Base-by-base conservation (phyloP, 106 monocot species). In the Gastrodia elata region DNA sequence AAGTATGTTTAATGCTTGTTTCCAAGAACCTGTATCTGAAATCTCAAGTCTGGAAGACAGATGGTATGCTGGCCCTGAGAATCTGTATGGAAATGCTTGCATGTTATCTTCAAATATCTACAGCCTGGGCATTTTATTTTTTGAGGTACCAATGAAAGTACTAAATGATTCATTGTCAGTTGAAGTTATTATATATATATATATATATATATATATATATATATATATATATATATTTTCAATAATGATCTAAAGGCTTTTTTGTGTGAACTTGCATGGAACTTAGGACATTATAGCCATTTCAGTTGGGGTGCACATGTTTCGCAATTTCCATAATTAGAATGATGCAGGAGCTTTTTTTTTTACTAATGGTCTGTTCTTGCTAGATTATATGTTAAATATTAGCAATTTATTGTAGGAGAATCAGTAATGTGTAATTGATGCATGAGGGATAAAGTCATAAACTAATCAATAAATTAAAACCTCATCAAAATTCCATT, bases 11-110 rank as follows among this genome's bases (percentile, higher is more conserved):
- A 37, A 22, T 74, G 40, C 46, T 35, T 67, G 20, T 72, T 42
- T 15, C 48, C 41, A 75, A 38, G 37, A 76, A 4, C 25, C 56
- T 18, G 18, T 33, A 58, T 75, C 46, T 70, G 87, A 83, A 71
- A 41, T 78, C 36, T 34, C 78, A 68, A 90, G 79, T 44, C 71
- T 87, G 74, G 97, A 97, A 84, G 81, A 90, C 56, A 83, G 65
- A 77, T 93, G 97, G 97, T 97, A 97, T 83, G 79, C 83, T 35
- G 83, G 90, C 78, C 92, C 93, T 9, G 97, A 97, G 71, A 87
- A 93, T 73, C 59, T 80, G 30, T 78, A 73, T 75, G 78, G 68
- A 16, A 64, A 43, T 42, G 24, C 9, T 9, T 82, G 55, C 39
- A 16, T 68, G 25, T 75, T 82, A 68, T 70, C 86, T 59, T 86